Conservation (phyloP, 345 rosid genomes). For the Schrenkiella parvula region DNA sequence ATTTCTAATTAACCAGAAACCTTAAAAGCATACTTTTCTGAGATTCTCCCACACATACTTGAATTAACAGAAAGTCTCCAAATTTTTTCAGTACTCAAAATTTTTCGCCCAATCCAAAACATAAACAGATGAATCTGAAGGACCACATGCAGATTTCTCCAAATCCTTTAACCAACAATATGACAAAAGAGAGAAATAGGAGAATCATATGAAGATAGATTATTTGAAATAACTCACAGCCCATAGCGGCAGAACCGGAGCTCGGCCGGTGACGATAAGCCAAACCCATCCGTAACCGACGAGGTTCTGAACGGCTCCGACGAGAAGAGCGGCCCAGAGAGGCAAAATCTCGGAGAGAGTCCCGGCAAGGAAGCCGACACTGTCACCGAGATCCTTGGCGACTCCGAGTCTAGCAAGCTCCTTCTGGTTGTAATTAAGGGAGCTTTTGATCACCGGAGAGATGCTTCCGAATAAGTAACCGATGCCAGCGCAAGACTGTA, state of each 20-base stretch:
- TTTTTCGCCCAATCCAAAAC: not conserved
- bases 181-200: not conserved
- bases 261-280: conserved; percentile 75
- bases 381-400: conserved; percentile 96
- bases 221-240: conserved; percentile 63
- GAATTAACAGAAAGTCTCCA: conserved; percentile 5
- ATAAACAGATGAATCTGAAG: conserved; percentile 17
- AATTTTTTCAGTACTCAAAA: not conserved
- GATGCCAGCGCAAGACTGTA: conserved; percentile 91
- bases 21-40: conserved; percentile 9
- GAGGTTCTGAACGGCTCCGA: conserved; percentile 87
- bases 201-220: not conserved
- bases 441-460: conserved; percentile 92
- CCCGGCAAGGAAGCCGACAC: conserved; percentile 97
- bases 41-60: conserved; percentile 1
- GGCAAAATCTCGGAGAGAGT: conserved; percentile 82
- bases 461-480: conserved; percentile 96
- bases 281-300: conserved; percentile 96
- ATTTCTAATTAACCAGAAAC: conserved; percentile 9
- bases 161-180: not conserved
- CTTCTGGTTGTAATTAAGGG: conserved; percentile 76
- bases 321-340: conserved; percentile 87
- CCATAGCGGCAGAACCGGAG: conserved; percentile 84
- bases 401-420: conserved; percentile 84
- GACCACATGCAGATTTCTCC: not conserved